A percentile compares a stretch with the other conserved stretches of the same genome.
Conservation (phyloP, 805 yeast species). For the Cephaloascus fragrans region DNA sequence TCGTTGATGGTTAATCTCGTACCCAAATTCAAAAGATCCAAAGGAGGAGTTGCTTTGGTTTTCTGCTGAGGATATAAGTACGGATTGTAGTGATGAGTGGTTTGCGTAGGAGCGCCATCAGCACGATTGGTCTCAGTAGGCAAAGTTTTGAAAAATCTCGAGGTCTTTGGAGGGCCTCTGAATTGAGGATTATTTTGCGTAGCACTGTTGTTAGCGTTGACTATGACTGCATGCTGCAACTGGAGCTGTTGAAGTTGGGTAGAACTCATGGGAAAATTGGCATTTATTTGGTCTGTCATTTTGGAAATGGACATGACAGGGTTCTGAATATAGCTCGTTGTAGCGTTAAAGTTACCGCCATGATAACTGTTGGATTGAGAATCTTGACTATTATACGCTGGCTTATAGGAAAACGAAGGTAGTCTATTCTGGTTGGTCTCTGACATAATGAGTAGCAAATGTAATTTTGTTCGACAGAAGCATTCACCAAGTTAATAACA, state of each 20-base stretch:
- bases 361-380: neutral
- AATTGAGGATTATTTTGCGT: neutral
- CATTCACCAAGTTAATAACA: too few species aligned
- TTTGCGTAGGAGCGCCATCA: neutral
- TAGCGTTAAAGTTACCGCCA: neutral
- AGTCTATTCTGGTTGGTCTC: neutral
- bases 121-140: slow-evolving; percentile 1
- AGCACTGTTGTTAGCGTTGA: too few species aligned
- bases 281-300: neutral
- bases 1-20: slow-evolving; percentile 11
- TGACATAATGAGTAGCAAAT: neutral
- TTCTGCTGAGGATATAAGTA: slow-evolving; percentile 34
- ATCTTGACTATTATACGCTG: neutral
- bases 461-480: too few species aligned
- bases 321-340: too few species aligned
- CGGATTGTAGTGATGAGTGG: slow-evolving; percentile 30
- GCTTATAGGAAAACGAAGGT: neutral
- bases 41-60: slow-evolving; percentile 31
- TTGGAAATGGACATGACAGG: neutral
- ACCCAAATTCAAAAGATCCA: slow-evolving; percentile 27
- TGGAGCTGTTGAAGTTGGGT: neutral
- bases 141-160: slow-evolving; percentile 13
- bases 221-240: neutral
- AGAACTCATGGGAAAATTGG: neutral
- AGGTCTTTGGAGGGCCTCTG: slow-evolving; percentile 15